Conservation (phyloP, 2,329 filamentous ascomycete species). For the Sclerotinia sclerotiorum region DNA sequence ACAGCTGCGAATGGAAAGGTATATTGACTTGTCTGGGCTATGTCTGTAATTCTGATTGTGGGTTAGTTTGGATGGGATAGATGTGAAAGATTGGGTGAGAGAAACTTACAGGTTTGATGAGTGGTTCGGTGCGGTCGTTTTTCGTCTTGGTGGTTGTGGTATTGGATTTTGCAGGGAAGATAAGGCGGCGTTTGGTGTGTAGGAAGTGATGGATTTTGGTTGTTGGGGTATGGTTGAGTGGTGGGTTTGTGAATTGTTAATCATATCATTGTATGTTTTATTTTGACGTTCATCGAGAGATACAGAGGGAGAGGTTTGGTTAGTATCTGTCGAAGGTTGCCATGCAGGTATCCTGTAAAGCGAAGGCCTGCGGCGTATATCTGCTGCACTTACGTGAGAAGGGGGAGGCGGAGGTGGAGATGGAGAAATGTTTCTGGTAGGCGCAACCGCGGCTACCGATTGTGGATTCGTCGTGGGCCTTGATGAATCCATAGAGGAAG, state of each 20-base stretch:
- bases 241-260: too few relatives aligned
- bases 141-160: conserved; percentile 10
- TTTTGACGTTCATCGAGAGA: background rate
- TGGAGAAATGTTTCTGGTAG: background rate
- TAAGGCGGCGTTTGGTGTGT: background rate
- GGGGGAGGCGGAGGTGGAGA: background rate
- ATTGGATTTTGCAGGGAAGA: background rate
- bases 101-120: conserved; percentile 35
- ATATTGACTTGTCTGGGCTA: conserved; percentile 50
- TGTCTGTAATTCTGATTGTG: conserved; percentile 48
- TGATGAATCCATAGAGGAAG: background rate
- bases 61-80: conserved; percentile 28
- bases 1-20: conserved; percentile 49
- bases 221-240: background rate
- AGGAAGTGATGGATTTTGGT: background rate
- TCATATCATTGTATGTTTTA: too few relatives aligned
- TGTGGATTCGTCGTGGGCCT: background rate
- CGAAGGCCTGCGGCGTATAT: conserved; percentile 36
- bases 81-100: conserved; percentile 9
- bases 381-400: conserved; percentile 19
- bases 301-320: background rate
- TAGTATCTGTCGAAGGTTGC: conserved; percentile 2
- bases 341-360: conserved; percentile 36
- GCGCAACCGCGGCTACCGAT: background rate
- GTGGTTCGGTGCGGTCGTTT: conserved; percentile 25